A percentile compares a stretch with the other conserved stretches of the same genome.
phyloP scores from a whole-genome alignment of 345 rosid species.

The Citrus sinensis region DVS_A1.0 CM039164.1:7873501-7874000 shows the following conservation, averaged over 20 bases:
- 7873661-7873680: constrained; percentile 84
- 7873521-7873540: constrained; percentile 96
- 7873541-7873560: constrained; percentile 83
- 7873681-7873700: constrained; percentile 97
- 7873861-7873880: neutral
- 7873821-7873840: neutral
- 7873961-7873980: neutral
- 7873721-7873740: constrained; percentile 92
- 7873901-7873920: neutral
- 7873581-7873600: constrained; percentile 82
- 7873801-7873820: neutral
- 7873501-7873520: constrained; percentile 9
- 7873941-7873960: neutral
- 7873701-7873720: constrained; percentile 95
- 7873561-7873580: constrained; percentile 85
- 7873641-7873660: constrained; percentile 94
- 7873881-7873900: neutral
- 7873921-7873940: neutral
- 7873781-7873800: neutral
- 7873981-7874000: neutral
- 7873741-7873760: neutral
- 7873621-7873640: constrained; percentile 72
- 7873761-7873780: neutral
- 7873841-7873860: neutral
- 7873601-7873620: constrained; percentile 93